Percentiles rank a stretch among this genome's conserved stretches.
phyloP scores from a whole-genome alignment of 306 rosid species.

The Heteromeles arbutifolia region DNA sequence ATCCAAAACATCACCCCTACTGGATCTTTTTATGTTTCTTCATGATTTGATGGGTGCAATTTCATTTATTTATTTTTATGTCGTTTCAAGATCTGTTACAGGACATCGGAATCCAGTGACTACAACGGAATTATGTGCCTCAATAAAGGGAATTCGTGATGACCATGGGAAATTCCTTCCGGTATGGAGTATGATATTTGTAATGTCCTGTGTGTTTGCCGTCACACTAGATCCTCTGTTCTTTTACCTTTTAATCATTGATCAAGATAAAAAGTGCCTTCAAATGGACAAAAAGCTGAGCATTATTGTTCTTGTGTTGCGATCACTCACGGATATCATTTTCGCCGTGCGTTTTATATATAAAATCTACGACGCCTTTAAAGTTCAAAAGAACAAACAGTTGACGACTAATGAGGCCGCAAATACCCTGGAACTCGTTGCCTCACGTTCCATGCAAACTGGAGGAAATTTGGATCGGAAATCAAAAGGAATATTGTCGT shows the following conservation, averaged over 20 bases:
- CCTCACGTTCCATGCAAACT: no score
- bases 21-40: background rate
- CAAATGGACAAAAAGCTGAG: constrained; percentile 14
- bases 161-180: background rate
- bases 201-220: constrained; percentile 20
- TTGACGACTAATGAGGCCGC: no score
- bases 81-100: background rate
- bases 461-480: no score
- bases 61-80: no score
- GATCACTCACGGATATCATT: constrained; percentile 15
- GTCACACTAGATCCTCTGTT: constrained; percentile 27
- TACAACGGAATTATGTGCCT: no score
- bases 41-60: background rate
- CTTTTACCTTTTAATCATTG: constrained; percentile 21
- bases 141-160: background rate
- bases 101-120: no score
- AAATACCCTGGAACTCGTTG: no score
- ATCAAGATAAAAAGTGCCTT: constrained; percentile 14
- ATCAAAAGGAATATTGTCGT: background rate
- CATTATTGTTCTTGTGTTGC: constrained; percentile 2
- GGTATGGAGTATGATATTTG: constrained; percentile 14
- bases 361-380: background rate
- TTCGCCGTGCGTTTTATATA: constrained; percentile 4
- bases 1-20: no score
- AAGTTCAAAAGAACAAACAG: no score